A percentile compares a stretch with the other conserved stretches of the same genome.
Evolutionary conservation across 2,329 filamentous ascomycete species (phyloP).

Genomic region (Lachnum nothofagi): DNA sequence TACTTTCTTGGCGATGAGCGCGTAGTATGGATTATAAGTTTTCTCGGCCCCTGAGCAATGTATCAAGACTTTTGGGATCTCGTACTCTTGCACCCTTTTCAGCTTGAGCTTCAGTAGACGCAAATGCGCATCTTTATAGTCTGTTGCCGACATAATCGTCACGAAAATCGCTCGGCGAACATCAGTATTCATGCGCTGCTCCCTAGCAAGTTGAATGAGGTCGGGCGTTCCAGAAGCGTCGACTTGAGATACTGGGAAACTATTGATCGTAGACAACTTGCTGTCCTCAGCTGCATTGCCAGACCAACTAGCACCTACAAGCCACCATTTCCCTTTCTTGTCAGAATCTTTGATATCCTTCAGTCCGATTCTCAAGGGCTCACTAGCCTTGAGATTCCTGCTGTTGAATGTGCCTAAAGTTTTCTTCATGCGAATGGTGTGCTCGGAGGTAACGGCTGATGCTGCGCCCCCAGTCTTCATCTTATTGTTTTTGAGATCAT

Average conservation of each 20-base stretch:
- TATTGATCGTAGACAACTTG: constrained; percentile 26
- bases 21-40: constrained; percentile 89
- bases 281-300: constrained; percentile 33
- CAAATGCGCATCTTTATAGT: constrained; percentile 76
- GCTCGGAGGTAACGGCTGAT: constrained; percentile 69
- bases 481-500: constrained; percentile 89
- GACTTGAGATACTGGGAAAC: constrained; percentile 28
- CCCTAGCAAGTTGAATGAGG: constrained; percentile 32
- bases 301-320: constrained; percentile 89
- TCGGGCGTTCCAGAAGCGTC: constrained; percentile 29
- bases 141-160: constrained; percentile 77
- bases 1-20: constrained; percentile 72
- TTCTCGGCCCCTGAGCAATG: constrained; percentile 81
- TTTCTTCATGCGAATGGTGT: constrained; percentile 85
- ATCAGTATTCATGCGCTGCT: constrained; percentile 36
- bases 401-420: constrained; percentile 71
- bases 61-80: constrained; percentile 81
- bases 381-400: constrained; percentile 63
- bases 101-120: constrained; percentile 77
- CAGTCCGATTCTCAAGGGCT: constrained; percentile 76
- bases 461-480: constrained; percentile 69
- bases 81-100: constrained; percentile 78
- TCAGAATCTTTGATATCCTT: constrained; percentile 77
- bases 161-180: constrained; percentile 71
- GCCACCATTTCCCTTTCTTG: constrained; percentile 95